These are phyloP conservation scores for Dactylellina drechsleri DNA, from an alignment of 2,329 filamentous ascomycete genomes.

Conservation along the genomic window DNA sequence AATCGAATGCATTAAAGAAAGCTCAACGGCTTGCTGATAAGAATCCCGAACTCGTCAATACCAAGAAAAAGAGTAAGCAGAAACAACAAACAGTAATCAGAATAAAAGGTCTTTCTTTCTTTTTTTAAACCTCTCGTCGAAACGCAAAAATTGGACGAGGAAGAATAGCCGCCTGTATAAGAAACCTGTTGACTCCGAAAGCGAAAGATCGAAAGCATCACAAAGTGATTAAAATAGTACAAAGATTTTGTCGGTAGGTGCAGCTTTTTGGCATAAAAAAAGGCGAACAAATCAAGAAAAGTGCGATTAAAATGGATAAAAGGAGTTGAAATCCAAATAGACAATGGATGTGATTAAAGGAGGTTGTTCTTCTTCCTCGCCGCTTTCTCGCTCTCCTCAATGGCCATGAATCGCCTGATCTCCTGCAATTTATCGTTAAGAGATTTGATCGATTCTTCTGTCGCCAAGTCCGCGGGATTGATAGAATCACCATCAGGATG, in stretches of 20 bases:
- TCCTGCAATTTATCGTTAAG: conserved; percentile 49
- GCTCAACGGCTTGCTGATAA: conserved; percentile 21
- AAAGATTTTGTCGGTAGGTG: conserved; percentile 19
- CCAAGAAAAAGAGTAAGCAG: not conserved
- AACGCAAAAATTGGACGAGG: conserved; percentile 26
- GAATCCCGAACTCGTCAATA: conserved; percentile 2
- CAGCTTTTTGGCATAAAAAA: not conserved
- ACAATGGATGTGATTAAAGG: conserved; percentile 19
- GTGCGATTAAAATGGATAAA: not conserved
- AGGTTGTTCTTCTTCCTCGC: conserved; percentile 52
- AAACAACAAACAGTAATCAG: conserved; percentile 2
- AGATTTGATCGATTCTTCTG: conserved; percentile 51
- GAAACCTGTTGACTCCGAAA: conserved; percentile 41
- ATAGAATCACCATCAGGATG: conserved; percentile 30
- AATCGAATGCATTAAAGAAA: conserved; percentile 9
- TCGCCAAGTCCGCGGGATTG: conserved; percentile 41
- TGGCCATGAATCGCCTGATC: conserved; percentile 51
- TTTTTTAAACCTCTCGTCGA: conserved; percentile 2
- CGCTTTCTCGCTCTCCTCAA: conserved; percentile 52
- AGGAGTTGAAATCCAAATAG: not conserved
- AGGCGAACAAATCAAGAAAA: conserved; percentile 2
- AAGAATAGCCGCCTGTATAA: conserved; percentile 52
- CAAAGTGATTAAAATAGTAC: conserved; percentile 39
- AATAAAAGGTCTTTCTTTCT: conserved; percentile 19
- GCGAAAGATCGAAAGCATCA: conserved; percentile 14